Conservation (phyloP, 2,329 filamentous ascomycete genomes). For the Claviceps paspali region DNA sequence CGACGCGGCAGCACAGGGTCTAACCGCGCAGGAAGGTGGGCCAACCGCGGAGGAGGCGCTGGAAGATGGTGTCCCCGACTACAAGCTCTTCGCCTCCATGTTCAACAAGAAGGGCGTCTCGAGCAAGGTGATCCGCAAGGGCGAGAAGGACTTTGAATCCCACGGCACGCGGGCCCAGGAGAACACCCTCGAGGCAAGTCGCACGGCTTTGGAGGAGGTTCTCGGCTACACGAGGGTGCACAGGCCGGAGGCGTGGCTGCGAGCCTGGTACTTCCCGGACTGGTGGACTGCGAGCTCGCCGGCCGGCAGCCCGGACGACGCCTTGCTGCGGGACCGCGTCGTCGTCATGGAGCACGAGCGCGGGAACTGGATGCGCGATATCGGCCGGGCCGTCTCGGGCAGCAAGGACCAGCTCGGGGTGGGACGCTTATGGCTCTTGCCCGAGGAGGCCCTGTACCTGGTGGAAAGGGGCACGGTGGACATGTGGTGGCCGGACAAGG, state of each 20-base stretch:
- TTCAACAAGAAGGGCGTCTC: slow-evolving; percentile 35
- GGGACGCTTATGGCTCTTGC: slow-evolving; percentile 65
- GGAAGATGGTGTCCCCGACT: slow-evolving; percentile 76
- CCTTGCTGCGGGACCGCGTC: slow-evolving; percentile 30
- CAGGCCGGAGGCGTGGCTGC: slow-evolving; percentile 44
- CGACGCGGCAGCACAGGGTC: slow-evolving; percentile 7
- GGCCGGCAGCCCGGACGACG: slow-evolving; percentile 10
- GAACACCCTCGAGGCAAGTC: slow-evolving; percentile 61
- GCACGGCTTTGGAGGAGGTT: slow-evolving; percentile 78
- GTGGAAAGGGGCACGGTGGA: slow-evolving; percentile 80
- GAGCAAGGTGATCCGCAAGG: slow-evolving; percentile 63
- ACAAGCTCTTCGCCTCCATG: slow-evolving; percentile 50
- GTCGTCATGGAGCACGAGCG: slow-evolving; percentile 59
- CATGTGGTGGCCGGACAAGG: slow-evolving; percentile 59
- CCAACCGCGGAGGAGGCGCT: slow-evolving; percentile 39
- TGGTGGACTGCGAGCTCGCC: slow-evolving; percentile 23
- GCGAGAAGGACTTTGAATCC: slow-evolving; percentile 94
- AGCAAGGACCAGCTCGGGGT: slow-evolving; percentile 38
- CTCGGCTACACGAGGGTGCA: slow-evolving; percentile 65
- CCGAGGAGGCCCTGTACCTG: slow-evolving; percentile 82
- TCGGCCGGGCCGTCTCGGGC: slow-evolving; percentile 51
- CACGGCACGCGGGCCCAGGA: slow-evolving; percentile 77
- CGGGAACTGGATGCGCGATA: slow-evolving; percentile 57
- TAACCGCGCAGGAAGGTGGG: slow-evolving; percentile 14
- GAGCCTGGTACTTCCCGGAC: slow-evolving; percentile 62